These are phyloP conservation scores for Epichloe sp. DNA, from an alignment of 2,329 filamentous ascomycete species.

Conservation along the genomic window DNA sequence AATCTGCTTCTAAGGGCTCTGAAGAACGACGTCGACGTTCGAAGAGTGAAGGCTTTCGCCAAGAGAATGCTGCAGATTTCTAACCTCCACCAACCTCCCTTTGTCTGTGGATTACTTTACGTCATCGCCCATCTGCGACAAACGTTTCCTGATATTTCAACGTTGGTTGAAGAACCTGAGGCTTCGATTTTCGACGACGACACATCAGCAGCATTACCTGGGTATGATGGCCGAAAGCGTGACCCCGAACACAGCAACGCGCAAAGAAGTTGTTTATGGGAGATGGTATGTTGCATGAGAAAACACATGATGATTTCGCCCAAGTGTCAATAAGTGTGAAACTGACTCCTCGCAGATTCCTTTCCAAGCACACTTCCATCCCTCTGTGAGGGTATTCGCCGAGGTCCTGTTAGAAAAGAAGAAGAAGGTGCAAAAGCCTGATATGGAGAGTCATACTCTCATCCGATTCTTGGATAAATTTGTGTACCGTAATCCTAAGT, in stretches of 20 bases:
- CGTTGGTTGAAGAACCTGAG: conserved; percentile 70
- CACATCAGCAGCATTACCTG: conserved; percentile 27
- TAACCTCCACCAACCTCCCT: conserved; percentile 79
- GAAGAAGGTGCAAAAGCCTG: conserved; percentile 72
- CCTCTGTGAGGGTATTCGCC: conserved; percentile 79
- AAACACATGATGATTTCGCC: background rate
- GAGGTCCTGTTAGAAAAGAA: conserved; percentile 54
- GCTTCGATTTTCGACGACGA: conserved; percentile 54
- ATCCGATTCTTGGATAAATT: conserved; percentile 97
- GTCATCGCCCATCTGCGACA: conserved; percentile 68
- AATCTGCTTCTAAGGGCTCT: conserved; percentile 82
- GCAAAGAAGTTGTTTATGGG: conserved; percentile 89
- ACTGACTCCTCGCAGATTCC: conserved; percentile 17
- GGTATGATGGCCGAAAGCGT: conserved; percentile 81
- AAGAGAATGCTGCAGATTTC: conserved; percentile 85
- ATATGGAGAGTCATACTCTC: conserved; percentile 77
- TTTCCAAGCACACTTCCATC: conserved; percentile 63
- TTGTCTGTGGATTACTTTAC: conserved; percentile 86
- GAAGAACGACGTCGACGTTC: conserved; percentile 80
- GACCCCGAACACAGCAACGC: conserved; percentile 88
- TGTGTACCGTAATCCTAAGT: conserved; percentile 90
- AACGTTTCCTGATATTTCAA: conserved; percentile 67
- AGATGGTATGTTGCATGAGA: conserved; percentile 46
- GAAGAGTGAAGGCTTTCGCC: conserved; percentile 87
- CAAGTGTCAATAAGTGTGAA: background rate